These are phyloP conservation scores for Globisporangium ultimum DNA, from an alignment of 352 stramenopile species.

Conservation along the genomic window DNA sequence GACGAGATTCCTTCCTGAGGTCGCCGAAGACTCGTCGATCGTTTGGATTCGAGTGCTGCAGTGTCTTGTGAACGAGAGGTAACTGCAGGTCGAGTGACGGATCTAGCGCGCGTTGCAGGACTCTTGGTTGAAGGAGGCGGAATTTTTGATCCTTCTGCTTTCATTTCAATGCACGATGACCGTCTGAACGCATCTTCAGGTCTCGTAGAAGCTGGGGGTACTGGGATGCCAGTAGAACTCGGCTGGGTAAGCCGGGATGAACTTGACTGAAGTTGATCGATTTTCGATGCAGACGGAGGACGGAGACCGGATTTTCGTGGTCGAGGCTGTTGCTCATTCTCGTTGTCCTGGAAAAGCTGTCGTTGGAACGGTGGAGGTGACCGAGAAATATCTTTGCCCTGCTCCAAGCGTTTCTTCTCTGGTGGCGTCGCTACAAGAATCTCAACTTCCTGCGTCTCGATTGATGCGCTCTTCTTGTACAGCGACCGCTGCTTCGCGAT, in stretches of 20 bases:
- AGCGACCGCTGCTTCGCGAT: slow-evolving; percentile 18
- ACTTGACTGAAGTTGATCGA: neutral
- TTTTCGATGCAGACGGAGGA: neutral
- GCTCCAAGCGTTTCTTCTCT: slow-evolving; percentile 13
- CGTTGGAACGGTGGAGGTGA: slow-evolving; percentile 1
- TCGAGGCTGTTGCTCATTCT: neutral
- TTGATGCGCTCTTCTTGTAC: slow-evolving; percentile 22
- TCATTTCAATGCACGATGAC: slow-evolving; percentile 8
- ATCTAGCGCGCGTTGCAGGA: neutral
- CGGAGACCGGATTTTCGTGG: neutral
- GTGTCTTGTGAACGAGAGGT: slow-evolving; percentile 13
- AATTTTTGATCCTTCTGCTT: slow-evolving; percentile 16
- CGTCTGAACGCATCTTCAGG: slow-evolving; percentile 14
- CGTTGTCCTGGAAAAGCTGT: slow-evolving; percentile 12
- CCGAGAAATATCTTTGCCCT: too few relatives aligned
- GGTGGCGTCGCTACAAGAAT: slow-evolving; percentile 27
- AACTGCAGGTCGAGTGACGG: neutral
- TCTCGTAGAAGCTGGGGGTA: slow-evolving; percentile 8
- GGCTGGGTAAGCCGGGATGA: neutral
- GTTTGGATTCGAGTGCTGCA: neutral
- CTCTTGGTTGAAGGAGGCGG: slow-evolving; percentile 9
- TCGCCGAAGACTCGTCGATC: slow-evolving; percentile 5
- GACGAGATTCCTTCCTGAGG: slow-evolving; percentile 1
- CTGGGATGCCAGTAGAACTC: slow-evolving; percentile 2
- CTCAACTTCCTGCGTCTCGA: slow-evolving; percentile 24